A percentile compares a stretch with the other conserved stretches of the same genome.
These are phyloP conservation scores for Penicillium ucsense DNA, from an alignment of 495 filamentous ascomycete species.

Conservation along the genomic window DNA sequence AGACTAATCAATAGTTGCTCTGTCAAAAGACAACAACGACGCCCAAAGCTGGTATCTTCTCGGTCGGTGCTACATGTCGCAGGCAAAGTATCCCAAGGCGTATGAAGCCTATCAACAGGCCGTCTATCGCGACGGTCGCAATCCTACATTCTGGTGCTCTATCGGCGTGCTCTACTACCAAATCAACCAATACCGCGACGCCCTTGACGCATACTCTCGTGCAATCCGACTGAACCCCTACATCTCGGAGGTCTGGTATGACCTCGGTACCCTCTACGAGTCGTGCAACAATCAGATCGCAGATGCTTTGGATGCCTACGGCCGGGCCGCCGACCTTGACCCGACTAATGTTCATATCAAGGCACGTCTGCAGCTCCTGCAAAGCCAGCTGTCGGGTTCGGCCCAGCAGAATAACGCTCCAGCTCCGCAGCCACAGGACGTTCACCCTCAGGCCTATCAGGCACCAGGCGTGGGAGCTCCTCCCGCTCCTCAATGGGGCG, in stretches of 20 bases:
- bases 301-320: conserved; percentile 93
- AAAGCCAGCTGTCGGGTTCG: conserved; percentile 63
- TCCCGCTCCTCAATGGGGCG: conserved; percentile 80
- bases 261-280: conserved; percentile 96
- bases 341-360: conserved; percentile 94
- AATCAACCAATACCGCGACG: conserved; percentile 99
- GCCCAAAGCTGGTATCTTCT: conserved; percentile 98
- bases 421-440: conserved; percentile 70
- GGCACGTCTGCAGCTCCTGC: conserved; percentile 77
- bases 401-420: conserved; percentile 60
- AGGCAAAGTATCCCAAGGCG: conserved; percentile 97
- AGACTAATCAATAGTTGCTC: too few species aligned
- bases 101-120: conserved; percentile 99
- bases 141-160: conserved; percentile 99
- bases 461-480: conserved; percentile 57
- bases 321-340: conserved; percentile 88
- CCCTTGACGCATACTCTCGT: conserved; percentile 94
- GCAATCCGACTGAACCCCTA: conserved; percentile 96
- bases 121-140: conserved; percentile 95
- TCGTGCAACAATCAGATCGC: conserved; percentile 98
- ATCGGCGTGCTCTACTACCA: conserved; percentile 99
- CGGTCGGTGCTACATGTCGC: conserved; percentile 98
- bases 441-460: conserved; percentile 80
- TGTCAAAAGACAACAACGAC: conserved; percentile 61
- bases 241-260: conserved; percentile 99